A percentile compares a stretch with the other conserved stretches of the same genome.
phyloP scores from a whole-genome alignment of 306 rosid genomes.

The Gillenia trifoliata region DNA sequence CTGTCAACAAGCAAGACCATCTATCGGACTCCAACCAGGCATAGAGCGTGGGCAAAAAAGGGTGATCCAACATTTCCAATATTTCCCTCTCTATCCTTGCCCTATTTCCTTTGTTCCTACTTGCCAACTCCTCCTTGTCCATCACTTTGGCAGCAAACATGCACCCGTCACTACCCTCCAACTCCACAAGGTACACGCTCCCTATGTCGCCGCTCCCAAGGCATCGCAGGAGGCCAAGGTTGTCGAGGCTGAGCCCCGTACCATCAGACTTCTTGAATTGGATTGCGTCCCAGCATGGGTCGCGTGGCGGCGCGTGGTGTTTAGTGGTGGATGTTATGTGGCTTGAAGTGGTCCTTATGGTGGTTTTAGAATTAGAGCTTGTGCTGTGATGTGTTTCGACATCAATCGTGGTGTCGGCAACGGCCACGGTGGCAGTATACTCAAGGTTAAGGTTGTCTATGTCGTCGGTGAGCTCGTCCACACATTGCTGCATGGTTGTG shows the following conservation, averaged over 20 bases:
- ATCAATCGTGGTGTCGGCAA: not conserved
- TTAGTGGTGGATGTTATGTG: constrained; percentile 3
- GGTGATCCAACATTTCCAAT: constrained; percentile 42
- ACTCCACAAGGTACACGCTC: constrained; percentile 45
- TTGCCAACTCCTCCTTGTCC: constrained; percentile 45
- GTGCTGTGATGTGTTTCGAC: too few species aligned
- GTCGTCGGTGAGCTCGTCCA: constrained; percentile 13
- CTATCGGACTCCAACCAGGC: constrained; percentile 31
- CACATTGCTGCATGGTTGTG: constrained; percentile 13
- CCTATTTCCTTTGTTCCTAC: constrained; percentile 35
- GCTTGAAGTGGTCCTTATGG: constrained; percentile 7
- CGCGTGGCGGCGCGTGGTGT: constrained; percentile 22
- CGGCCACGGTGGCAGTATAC: not conserved
- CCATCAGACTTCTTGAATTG: constrained; percentile 1
- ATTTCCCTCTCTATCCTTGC: constrained; percentile 43
- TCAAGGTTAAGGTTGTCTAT: constrained; percentile 18
- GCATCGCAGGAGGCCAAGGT: constrained; percentile 36
- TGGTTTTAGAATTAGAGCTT: too few species aligned
- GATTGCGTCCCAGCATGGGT: constrained; percentile 31
- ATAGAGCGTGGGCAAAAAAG: constrained; percentile 44
- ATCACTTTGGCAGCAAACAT: constrained; percentile 53
- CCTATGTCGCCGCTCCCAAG: constrained; percentile 55
- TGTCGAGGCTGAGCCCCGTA: constrained; percentile 7
- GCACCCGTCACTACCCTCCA: constrained; percentile 29
- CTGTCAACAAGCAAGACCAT: constrained; percentile 48